Evolutionary conservation across 306 rosid species (phyloP).

Genomic region (Astragalus glycyphyllos): DNA sequence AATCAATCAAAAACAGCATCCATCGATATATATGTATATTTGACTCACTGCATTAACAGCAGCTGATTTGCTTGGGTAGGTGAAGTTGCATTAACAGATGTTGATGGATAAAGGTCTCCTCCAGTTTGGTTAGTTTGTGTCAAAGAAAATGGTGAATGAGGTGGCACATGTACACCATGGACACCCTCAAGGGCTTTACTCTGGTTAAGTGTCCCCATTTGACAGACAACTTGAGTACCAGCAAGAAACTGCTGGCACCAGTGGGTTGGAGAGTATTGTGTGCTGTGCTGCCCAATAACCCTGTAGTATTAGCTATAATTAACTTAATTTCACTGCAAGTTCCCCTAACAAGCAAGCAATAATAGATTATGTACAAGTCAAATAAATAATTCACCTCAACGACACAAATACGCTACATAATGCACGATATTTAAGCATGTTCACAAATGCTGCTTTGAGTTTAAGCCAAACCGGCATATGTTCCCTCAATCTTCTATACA

Average conservation of each 20-base stretch:
- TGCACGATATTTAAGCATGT: too few species aligned
- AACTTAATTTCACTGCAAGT: neutral
- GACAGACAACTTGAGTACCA: slow-evolving; percentile 62
- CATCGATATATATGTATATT: slow-evolving; percentile 27
- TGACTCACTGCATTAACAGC: slow-evolving; percentile 83
- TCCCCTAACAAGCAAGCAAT: neutral
- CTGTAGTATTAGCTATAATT: slow-evolving; percentile 31
- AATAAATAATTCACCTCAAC: neutral
- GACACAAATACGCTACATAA: slow-evolving; percentile 11
- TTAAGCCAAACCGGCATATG: neutral
- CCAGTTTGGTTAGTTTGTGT: slow-evolving; percentile 61
- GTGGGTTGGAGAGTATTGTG: slow-evolving; percentile 41
- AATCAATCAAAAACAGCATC: slow-evolving; percentile 12
- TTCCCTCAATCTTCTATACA: neutral
- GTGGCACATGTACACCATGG: slow-evolving; percentile 73
- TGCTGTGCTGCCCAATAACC: slow-evolving; percentile 43
- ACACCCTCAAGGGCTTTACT: slow-evolving; percentile 75
- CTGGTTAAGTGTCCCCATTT: slow-evolving; percentile 43
- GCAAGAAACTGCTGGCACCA: slow-evolving; percentile 76
- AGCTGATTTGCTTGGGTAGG: slow-evolving; percentile 58
- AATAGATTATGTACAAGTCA: neutral
- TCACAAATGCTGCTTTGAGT: too few species aligned
- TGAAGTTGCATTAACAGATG: slow-evolving; percentile 53
- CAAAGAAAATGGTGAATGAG: slow-evolving; percentile 63
- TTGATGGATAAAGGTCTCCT: slow-evolving; percentile 45